phyloP scores from a whole-genome alignment of 163 green algal genomes.

The Scenedesmus sp. region DNA sequence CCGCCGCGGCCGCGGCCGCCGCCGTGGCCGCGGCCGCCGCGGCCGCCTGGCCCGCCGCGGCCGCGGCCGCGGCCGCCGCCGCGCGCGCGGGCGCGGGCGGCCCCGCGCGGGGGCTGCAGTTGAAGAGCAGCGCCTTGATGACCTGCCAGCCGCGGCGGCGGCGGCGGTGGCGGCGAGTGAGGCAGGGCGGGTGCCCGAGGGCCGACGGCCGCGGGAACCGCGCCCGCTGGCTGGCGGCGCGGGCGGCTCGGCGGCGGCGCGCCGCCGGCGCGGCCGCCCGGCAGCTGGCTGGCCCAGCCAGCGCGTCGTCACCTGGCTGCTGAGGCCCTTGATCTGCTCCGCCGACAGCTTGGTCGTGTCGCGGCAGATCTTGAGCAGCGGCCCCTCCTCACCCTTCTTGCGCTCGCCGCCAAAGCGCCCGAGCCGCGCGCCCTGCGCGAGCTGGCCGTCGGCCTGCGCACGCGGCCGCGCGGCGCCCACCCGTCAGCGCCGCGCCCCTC shows the following conservation, averaged over 20 bases:
- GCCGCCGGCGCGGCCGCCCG: no score
- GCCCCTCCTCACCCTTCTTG: conserved; percentile 48
- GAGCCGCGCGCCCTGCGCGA: conserved; percentile 55
- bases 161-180: no score
- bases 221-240: no score
- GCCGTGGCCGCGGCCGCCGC: background rate
- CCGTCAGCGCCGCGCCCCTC: no score
- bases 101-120: conserved; percentile 47
- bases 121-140: conserved; percentile 88
- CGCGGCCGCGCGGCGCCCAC: no score
- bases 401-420: conserved; percentile 43
- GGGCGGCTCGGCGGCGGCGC: no score
- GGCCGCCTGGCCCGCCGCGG: background rate
- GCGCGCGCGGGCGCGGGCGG: background rate
- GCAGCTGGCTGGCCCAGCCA: no score
- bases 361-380: conserved; percentile 70
- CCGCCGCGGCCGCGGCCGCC: background rate
- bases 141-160: background rate
- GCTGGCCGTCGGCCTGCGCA: conserved; percentile 59
- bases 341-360: conserved; percentile 75
- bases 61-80: background rate
- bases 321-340: conserved; percentile 92
- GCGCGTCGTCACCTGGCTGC: conserved; percentile 84
- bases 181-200: no score
- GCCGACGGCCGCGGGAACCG: no score